Evolutionary conservation across 495 filamentous ascomycete species (phyloP).

Genomic region (Cetradonia linearis): DNA sequence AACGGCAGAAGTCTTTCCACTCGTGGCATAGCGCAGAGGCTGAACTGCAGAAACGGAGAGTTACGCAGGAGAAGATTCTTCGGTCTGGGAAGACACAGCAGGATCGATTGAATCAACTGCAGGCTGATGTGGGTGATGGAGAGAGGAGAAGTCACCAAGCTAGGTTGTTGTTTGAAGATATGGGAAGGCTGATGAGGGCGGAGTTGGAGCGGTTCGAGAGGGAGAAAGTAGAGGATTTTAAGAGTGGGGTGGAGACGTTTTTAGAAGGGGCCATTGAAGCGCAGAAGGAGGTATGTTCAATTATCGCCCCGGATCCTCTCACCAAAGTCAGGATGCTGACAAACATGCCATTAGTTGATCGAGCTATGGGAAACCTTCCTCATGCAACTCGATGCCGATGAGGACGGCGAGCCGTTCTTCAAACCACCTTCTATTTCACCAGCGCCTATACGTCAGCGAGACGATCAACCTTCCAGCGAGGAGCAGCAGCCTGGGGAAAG

Average conservation of each 20-base stretch:
- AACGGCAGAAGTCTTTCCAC: conserved; percentile 91
- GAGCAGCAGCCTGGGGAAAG: neutral
- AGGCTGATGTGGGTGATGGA: conserved; percentile 84
- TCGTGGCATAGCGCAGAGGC: conserved; percentile 83
- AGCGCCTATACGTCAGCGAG: conserved; percentile 23
- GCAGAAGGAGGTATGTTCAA: conserved; percentile 81
- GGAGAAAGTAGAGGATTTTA: conserved; percentile 99
- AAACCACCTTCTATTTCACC: conserved; percentile 42
- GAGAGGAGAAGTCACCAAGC: conserved; percentile 90
- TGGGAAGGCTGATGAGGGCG: conserved; percentile 82
- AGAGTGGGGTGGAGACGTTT: conserved; percentile 94
- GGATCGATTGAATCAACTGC: conserved; percentile 81
- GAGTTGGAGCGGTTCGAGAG: conserved; percentile 91
- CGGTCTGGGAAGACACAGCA: conserved; percentile 90
- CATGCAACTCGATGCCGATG: conserved; percentile 85
- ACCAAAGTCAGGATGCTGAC: conserved; percentile 21
- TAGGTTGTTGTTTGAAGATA: conserved; percentile 86
- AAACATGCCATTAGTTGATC: conserved; percentile 57
- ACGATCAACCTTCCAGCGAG: conserved; percentile 11
- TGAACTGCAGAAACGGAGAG: conserved; percentile 76
- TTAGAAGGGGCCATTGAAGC: conserved; percentile 93
- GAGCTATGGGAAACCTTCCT: conserved; percentile 98
- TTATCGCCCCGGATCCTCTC: conserved; percentile 4
- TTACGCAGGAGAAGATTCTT: conserved; percentile 81
- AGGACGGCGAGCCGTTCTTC: conserved; percentile 73